These are phyloP conservation scores for Suaeda aralocaspica DNA, from an alignment of 148 eudicot genomes.

Conservation along the genomic window DNA sequence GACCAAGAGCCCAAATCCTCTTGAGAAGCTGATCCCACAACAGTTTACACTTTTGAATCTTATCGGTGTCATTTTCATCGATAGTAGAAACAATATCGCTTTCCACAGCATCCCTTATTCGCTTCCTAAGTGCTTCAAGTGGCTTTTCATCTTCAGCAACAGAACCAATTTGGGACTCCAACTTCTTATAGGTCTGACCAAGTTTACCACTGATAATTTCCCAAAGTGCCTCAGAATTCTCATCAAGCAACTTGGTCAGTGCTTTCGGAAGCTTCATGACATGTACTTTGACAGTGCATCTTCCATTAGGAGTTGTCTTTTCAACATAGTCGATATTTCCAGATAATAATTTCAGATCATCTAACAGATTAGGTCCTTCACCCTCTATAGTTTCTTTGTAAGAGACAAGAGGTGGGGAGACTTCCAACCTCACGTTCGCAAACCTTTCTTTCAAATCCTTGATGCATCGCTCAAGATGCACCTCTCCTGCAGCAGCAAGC, in stretches of 20 bases:
- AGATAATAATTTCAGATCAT: constrained; percentile 48
- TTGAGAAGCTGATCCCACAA: constrained; percentile 59
- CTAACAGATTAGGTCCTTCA: constrained; percentile 53
- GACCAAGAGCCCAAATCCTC: constrained; percentile 93
- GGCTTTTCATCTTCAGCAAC: constrained; percentile 59
- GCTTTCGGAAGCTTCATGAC: constrained; percentile 79
- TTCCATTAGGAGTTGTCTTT: constrained; percentile 78
- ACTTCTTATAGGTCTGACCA: constrained; percentile 49
- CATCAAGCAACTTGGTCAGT: constrained; percentile 75
- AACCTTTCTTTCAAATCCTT: constrained; percentile 90
- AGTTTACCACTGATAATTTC: constrained; percentile 73
- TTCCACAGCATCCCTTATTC: constrained; percentile 64
- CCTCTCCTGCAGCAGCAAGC: constrained; percentile 97
- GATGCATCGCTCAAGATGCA: constrained; percentile 88
- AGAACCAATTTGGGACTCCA: constrained; percentile 51
- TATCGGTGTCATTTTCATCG: constrained; percentile 50
- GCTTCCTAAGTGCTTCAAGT: constrained; percentile 62
- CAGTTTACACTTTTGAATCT: constrained; percentile 44
- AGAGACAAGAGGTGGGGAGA: constrained; percentile 89
- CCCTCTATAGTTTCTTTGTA: constrained; percentile 85
- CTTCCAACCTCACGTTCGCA: constrained; percentile 80
- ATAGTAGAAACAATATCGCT: constrained; percentile 45
- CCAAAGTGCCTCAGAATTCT: constrained; percentile 62
- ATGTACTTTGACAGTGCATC: constrained; percentile 76
- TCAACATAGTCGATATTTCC: constrained; percentile 62